Evolutionary conservation across 441 rosid species (phyloP), one percentile per base, ranked within the genome.

Genomic region (Flueggea neowawraea): DNA sequence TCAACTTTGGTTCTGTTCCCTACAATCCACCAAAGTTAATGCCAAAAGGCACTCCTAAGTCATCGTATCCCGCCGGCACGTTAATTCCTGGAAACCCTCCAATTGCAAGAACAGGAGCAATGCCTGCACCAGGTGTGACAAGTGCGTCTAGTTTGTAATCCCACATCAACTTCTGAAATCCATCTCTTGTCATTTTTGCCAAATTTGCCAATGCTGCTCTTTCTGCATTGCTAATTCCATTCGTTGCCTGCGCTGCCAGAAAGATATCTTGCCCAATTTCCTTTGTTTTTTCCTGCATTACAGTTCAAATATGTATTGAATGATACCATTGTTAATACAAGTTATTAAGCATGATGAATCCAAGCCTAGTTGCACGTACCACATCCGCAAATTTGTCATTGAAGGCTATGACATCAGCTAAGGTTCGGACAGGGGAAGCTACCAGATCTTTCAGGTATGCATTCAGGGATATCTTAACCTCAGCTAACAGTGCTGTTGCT

Each of bases 391-490:
- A 62, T 57, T 60, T 66, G 16, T 70, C 57, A 73, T 78, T 83
- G 73, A 80, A 80, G 31, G 69, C 76, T 22, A 81, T 75, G 48
- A 69, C 73, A 41, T 75, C 85, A 12, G 63, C 67, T 58, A 83
- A 60, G 41, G 76, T 62, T 53, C 74, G 65, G 22, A 83, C 80
- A 5, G 69, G 78, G 45, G 85, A 78, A 6, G 50, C 13, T n/a
- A 73, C 62, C 9, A 84, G 72, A 8, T 52, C 57, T 48, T 66
- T 36, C 12, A 80, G 71, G 79, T 78, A 83, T 2, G 74, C 36
- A 44, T 79, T 76, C 55, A 83, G 44, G 12, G 79, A 76, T 13
- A 63, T 33, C 62, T 81, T 81, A 72, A 91, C 84, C 84, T 87
- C 93, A 0, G 87, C 88, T 33, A 79, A 2, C 47, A 69, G 4